Conservation (phyloP, 768 basidiomycete species). For the Rhizopogon vinicolor region DNA sequence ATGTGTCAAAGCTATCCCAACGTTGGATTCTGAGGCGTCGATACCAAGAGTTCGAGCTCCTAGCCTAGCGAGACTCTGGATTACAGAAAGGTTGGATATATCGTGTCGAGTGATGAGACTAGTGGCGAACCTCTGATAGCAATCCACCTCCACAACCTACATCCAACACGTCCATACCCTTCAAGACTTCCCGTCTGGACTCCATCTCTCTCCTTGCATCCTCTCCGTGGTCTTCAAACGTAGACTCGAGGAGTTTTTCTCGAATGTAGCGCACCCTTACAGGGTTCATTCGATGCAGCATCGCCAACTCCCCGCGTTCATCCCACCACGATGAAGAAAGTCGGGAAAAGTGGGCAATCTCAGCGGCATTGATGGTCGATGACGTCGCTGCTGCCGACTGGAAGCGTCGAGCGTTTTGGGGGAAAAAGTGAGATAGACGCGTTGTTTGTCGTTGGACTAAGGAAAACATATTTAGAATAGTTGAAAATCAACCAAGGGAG, state of each 20-base stretch:
- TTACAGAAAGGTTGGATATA: slow-evolving; percentile 1
- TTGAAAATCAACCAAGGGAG: too few species aligned
- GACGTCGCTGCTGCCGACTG: slow-evolving; percentile 14
- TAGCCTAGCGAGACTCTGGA: slow-evolving; percentile 78
- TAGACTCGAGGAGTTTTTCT: slow-evolving; percentile 64
- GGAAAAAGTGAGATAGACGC: slow-evolving; percentile 1
- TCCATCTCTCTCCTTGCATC: slow-evolving; percentile 24
- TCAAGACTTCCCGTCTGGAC: slow-evolving; percentile 35
- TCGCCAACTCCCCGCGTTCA: slow-evolving; percentile 82
- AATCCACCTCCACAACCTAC: slow-evolving; percentile 96
- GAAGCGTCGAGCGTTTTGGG: slow-evolving; percentile 8
- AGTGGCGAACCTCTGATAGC: slow-evolving; percentile 73
- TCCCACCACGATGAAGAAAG: slow-evolving; percentile 96
- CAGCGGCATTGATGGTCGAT: slow-evolving; percentile 57
- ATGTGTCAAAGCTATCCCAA: slow-evolving; percentile 79
- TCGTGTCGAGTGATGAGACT: not conserved
- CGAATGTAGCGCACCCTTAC: slow-evolving; percentile 78
- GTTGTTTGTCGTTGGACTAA: slow-evolving; percentile 11
- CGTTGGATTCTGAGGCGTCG: slow-evolving; percentile 87
- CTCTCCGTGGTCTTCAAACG: slow-evolving; percentile 48
- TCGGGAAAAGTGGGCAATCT: slow-evolving; percentile 86
- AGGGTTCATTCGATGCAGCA: slow-evolving; percentile 95
- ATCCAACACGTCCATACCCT: slow-evolving; percentile 74
- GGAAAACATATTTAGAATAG: too few species aligned
- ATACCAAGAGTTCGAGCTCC: slow-evolving; percentile 89